Percentiles rank a stretch among this genome's conserved stretches.
These are phyloP conservation scores for Microcera coccophila DNA, from an alignment of 2,329 filamentous ascomycete species.

Conservation along the genomic window DNA sequence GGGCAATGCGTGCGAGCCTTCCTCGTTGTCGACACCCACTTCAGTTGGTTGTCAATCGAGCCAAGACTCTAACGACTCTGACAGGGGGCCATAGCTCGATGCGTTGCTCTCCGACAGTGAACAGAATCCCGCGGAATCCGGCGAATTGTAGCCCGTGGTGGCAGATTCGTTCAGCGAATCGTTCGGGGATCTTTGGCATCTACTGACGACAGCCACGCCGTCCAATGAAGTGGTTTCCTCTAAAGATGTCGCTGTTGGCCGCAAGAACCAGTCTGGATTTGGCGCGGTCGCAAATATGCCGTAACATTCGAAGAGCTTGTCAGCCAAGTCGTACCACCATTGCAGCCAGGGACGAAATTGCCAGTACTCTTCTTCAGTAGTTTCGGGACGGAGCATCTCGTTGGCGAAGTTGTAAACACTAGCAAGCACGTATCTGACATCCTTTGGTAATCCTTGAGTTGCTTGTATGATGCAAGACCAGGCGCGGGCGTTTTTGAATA, in stretches of 20 bases:
- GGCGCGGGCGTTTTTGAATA: conserved; percentile 27
- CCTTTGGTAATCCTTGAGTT: conserved; percentile 19
- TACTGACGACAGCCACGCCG: background rate
- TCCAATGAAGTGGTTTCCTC: background rate
- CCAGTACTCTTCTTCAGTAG: conserved; percentile 18
- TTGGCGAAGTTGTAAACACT: conserved; percentile 30
- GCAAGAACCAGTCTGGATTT: conserved; percentile 25
- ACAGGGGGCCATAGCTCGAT: too few species aligned
- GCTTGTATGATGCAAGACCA: conserved; percentile 33
- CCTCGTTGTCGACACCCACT: too few species aligned
- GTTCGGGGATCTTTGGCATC: background rate
- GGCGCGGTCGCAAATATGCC: conserved; percentile 15
- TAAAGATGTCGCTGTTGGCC: conserved; percentile 7
- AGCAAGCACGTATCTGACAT: conserved; percentile 32
- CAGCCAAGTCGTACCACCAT: conserved; percentile 26
- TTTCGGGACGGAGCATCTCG: conserved; percentile 22
- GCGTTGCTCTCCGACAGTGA: too few species aligned
- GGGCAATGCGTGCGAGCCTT: too few species aligned
- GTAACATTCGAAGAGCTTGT: conserved; percentile 21
- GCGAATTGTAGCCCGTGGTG: too few species aligned
- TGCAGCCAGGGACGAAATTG: conserved; percentile 28
- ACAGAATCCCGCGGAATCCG: too few species aligned
- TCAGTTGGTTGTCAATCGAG: too few species aligned
- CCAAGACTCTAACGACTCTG: too few species aligned
- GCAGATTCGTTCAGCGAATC: too few species aligned